Evolutionary conservation across 352 stramenopile genomes (phyloP).

Genomic region (Phytophthora hybrid): DNA sequence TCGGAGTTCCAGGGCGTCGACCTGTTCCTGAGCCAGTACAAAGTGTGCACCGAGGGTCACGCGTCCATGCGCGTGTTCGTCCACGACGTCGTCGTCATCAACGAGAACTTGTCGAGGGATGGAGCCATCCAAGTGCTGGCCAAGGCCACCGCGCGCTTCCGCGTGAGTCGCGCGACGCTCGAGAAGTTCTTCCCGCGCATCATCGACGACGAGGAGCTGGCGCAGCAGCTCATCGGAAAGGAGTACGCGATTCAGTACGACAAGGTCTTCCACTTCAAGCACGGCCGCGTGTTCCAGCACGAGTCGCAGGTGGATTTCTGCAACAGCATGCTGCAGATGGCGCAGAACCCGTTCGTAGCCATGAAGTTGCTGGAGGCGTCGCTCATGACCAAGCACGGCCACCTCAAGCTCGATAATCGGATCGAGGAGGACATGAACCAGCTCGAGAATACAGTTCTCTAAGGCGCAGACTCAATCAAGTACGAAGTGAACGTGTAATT

Average conservation of each 20-base stretch:
- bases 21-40: conserved; percentile 59
- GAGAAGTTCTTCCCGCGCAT: conserved; percentile 59
- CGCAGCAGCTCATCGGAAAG: conserved; percentile 64
- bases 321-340: conserved; percentile 57
- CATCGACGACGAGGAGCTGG: conserved; percentile 59
- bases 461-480: conserved; percentile 1
- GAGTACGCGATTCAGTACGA: conserved; percentile 73
- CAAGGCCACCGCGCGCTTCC: conserved; percentile 46
- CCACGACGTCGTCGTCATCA: conserved; percentile 35
- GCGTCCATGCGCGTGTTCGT: conserved; percentile 42
- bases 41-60: conserved; percentile 45
- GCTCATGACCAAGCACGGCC: conserved; percentile 68
- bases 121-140: conserved; percentile 49
- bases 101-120: conserved; percentile 28
- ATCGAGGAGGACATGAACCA: conserved; percentile 55
- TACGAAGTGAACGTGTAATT: conserved; percentile 14
- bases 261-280: conserved; percentile 74
- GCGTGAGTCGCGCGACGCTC: conserved; percentile 57
- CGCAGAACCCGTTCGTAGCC: conserved; percentile 60
- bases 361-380: conserved; percentile 62
- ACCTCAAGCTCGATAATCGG: conserved; percentile 52
- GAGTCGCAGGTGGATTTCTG: conserved; percentile 63
- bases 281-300: conserved; percentile 63
- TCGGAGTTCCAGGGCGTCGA: conserved; percentile 66
- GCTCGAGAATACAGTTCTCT: conserved; percentile 48